These are phyloP conservation scores for Lecanoromycetidae sp. DNA, from an alignment of 2,329 filamentous ascomycete species.

Conservation along the genomic window DNA sequence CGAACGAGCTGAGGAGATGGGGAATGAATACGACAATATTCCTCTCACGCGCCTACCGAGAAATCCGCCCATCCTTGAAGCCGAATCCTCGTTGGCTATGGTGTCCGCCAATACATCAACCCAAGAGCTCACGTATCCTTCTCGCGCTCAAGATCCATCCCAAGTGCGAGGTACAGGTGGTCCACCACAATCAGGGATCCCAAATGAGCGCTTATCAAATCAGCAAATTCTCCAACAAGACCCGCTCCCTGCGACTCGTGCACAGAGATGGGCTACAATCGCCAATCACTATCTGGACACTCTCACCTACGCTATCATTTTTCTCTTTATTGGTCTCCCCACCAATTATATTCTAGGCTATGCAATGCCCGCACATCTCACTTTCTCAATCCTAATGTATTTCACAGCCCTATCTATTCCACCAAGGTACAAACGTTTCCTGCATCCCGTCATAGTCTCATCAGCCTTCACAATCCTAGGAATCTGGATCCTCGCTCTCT, in stretches of 20 bases:
- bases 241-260: conserved; percentile 34
- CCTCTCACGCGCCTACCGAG: conserved; percentile 28
- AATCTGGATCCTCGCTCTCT: conserved; percentile 42
- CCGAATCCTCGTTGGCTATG: not conserved
- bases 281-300: conserved; percentile 37
- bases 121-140: conserved; percentile 9
- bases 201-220: conserved; percentile 14
- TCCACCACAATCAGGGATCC: conserved; percentile 10
- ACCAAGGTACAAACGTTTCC: conserved; percentile 36
- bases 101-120: not conserved
- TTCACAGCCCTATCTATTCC: conserved; percentile 40
- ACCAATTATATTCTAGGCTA: conserved; percentile 44
- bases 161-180: conserved; percentile 17
- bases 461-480: conserved; percentile 42
- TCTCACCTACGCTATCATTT: conserved; percentile 33
- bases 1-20: conserved; percentile 42
- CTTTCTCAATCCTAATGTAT: conserved; percentile 42
- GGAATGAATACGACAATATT: conserved; percentile 35
- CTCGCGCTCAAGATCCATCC: conserved; percentile 15
- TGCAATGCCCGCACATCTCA: conserved; percentile 34
- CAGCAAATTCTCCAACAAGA: conserved; percentile 24
- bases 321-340: conserved; percentile 42
- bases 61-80: not conserved
- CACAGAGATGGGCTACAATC: conserved; percentile 40
- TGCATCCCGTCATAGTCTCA: conserved; percentile 48